Evolutionary conservation across 129 eudicot genomes (phyloP), one percentile per base, ranked within the genome.

Genomic region (Ambrosia artemisiifolia): DNA sequence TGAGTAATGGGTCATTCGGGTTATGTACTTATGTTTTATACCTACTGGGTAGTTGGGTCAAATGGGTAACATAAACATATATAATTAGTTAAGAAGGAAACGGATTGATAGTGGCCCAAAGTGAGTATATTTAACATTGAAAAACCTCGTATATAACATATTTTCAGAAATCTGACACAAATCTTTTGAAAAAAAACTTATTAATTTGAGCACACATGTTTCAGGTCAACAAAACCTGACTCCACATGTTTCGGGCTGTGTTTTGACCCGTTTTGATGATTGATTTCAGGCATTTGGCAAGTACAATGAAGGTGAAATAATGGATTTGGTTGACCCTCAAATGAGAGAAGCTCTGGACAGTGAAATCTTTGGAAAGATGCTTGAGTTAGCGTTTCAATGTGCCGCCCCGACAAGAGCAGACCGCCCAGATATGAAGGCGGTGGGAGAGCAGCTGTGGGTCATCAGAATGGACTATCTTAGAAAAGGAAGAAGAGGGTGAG

Each of bases 351-450:
- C 71, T 0, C 84, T 85, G 10, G 86, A 89, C 72, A 13, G 32
- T 55, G 84, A 81, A 18, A 83, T 90, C 47, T 79, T 87, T 18
- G 35, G 50, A 72, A 87, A 79, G 76, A 85, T 93, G 90, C 84
- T 93, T 65, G 83, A 77, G 59, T 57, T 93, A 79, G 98, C 96
- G 11, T 77, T 93, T 48, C 88, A 85, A 30, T 93, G 96, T 73
- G 96, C 87, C 10, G 98, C 98, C 3, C 96, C 98, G 2, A 81
- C 86, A 35, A 81, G 95, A 63, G 79, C 71, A 3, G 98, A 93
- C 73, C 88, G 98, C 16, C 98, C 96, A 2, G 98, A 90, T 60
- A 93, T 93, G 98, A 90, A 87, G 70, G 63, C 71, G 8, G 98
- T 87, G 20, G 95, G 92, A 34, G 95, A 93, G 87, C 90, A 84